Conservation (phyloP, 805 yeast genomes). For the Brettanomyces anomalus region DNA sequence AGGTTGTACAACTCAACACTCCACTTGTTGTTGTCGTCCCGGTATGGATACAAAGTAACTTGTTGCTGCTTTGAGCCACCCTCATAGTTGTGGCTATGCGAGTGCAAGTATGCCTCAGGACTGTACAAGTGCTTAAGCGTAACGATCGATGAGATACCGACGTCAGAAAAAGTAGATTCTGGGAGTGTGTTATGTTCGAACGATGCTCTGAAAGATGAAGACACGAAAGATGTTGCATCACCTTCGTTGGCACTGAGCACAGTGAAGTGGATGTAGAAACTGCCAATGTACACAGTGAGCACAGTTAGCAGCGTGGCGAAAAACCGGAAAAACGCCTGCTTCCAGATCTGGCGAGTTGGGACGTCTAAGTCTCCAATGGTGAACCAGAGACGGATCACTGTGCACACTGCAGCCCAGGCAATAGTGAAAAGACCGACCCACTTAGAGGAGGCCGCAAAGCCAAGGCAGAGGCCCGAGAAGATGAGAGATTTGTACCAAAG, state of each 20-base stretch:
- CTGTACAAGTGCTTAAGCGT: constrained; percentile 63
- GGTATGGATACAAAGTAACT: constrained; percentile 69
- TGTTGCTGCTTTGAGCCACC: constrained; percentile 83
- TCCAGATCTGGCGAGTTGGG: constrained; percentile 32
- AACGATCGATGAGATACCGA: constrained; percentile 63
- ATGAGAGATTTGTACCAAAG: constrained; percentile 52
- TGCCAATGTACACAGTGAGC: constrained; percentile 39
- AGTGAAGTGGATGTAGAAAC: constrained; percentile 57
- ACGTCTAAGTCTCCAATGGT: constrained; percentile 60
- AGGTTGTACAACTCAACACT: constrained; percentile 57
- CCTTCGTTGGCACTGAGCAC: constrained; percentile 47
- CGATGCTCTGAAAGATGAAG: constrained; percentile 61
- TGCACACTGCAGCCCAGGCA: constrained; percentile 64
- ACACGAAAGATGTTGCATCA: constrained; percentile 64
- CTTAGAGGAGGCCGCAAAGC: constrained; percentile 65
- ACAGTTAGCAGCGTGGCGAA: constrained; percentile 51
- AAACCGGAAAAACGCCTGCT: constrained; percentile 45
- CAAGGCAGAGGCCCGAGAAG: constrained; percentile 62
- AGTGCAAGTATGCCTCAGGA: constrained; percentile 74
- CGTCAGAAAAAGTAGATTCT: constrained; percentile 46
- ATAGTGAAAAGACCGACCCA: constrained; percentile 83
- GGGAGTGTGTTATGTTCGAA: constrained; percentile 57
- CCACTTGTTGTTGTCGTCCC: constrained; percentile 72
- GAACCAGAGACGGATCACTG: constrained; percentile 60
- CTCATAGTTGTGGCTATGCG: constrained; percentile 64